phyloP scores from a whole-genome alignment of 78 protist species.

The Dictyostelium citrinum region DNA sequence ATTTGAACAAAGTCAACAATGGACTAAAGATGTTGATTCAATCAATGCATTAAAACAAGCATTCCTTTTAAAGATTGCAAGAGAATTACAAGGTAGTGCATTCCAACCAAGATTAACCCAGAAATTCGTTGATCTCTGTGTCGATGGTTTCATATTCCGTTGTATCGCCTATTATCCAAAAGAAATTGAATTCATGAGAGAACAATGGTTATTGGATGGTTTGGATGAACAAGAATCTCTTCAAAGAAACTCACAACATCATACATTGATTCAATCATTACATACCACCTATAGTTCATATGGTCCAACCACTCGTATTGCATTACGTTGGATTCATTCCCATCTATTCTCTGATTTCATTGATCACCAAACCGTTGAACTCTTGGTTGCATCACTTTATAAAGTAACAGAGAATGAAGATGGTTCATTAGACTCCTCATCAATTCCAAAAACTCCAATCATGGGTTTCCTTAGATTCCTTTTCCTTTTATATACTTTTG shows the following conservation, averaged over 20 bases:
- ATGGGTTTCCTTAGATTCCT: slow-evolving; percentile 61
- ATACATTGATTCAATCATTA: slow-evolving; percentile 36
- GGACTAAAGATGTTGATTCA: slow-evolving; percentile 39
- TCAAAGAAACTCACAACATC: slow-evolving; percentile 6
- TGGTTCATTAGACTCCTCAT: background rate
- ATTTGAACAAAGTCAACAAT: background rate
- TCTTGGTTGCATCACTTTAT: slow-evolving; percentile 23
- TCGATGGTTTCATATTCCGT: slow-evolving; percentile 63
- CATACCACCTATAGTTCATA: slow-evolving; percentile 23
- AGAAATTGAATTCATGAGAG: slow-evolving; percentile 25
- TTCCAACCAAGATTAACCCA: slow-evolving; percentile 5
- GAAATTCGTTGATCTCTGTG: slow-evolving; percentile 1
- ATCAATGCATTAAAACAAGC: slow-evolving; percentile 55
- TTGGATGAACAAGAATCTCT: background rate
- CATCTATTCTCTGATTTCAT: slow-evolving; percentile 13
- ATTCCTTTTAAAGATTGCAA: slow-evolving; percentile 50
- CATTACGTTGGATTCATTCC: slow-evolving; percentile 49
- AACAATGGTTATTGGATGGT: background rate
- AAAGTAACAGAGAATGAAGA: background rate
- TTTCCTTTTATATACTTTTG: background rate
- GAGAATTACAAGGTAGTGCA: background rate
- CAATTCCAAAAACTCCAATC: slow-evolving; percentile 6
- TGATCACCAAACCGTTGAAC: slow-evolving; percentile 13
- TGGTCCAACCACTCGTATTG: slow-evolving; percentile 25
- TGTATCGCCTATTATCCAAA: slow-evolving; percentile 52